Base-by-base conservation (phyloP, 371 early-diverging fungal species). In the Umbelopsis sp. region DNA sequence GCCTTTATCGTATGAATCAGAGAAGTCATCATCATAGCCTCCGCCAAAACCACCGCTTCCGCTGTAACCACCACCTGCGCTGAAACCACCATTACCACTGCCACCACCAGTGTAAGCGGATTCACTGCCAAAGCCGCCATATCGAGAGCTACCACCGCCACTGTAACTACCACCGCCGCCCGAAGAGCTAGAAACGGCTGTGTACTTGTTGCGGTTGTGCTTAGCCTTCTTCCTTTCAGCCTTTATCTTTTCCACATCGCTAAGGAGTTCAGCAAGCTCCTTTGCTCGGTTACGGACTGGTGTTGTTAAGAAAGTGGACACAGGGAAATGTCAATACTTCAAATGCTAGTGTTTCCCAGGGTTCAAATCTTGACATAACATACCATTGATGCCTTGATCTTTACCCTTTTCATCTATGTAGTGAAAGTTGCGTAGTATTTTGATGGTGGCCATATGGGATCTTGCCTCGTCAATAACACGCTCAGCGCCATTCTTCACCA, bases 351-450 rank as follows among this genome's bases (percentile, higher is more conserved):
- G 25, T 66, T 22, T 22, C 14, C 7, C 45, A 8, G 11, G 14
- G 32, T 32, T 0, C 3, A 11, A 25, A n/a, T 16, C 35, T 70
- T 78, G 29, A 29, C 0, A 29, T 29, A 29, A 29, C 29, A 51
- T 86, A 95, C 94, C 92, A 72, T 97, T 97, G 66, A 98, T 88
- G 1, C 99, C 99, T 81, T 97, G 95, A 75, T 98, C 99, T 76
- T 97, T 97, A 72, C 92, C 93, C 71, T 96, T 94, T 35, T 94
- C 94, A 70, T 97, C 98, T 22, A 95, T 85, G 63, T 82, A 92
- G 64, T 91, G 84, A 68, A 93, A 95, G 81, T 87, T 95, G 63
- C 87, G 80, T 72, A 96, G 85, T 50, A 91, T 89, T 70, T 94
- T 95, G 67, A 97, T 79, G 67, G 91, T 90, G 16, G 94, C 92